Evolutionary conservation across 257 asterid species (phyloP).

Genomic region (Primulina tabacum): DNA sequence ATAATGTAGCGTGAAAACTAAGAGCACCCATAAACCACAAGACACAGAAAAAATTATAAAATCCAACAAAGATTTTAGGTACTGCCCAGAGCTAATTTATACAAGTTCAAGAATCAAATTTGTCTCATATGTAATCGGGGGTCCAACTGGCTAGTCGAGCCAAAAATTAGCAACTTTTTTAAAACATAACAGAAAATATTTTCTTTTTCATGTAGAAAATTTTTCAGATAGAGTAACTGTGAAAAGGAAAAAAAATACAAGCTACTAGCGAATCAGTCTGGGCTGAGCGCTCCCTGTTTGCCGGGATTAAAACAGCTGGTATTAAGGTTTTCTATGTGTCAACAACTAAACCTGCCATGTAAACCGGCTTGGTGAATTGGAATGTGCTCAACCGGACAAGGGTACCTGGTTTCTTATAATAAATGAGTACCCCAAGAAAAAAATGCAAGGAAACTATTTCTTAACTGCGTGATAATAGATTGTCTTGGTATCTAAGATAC

Average conservation of each 20-base stretch:
- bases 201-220: not conserved
- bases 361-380: too few species aligned
- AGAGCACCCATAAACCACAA: not conserved
- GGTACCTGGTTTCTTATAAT: too few species aligned
- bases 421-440: not conserved
- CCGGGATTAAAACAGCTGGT: too few species aligned
- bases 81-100: constrained; percentile 12
- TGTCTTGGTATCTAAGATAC: not conserved
- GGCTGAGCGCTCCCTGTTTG: too few species aligned
- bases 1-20: not conserved
- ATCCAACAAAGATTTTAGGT: constrained; percentile 12
- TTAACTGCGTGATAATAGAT: constrained; percentile 17
- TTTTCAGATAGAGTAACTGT: not conserved
- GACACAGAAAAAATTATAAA: not conserved
- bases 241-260: not conserved
- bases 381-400: too few species aligned
- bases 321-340: too few species aligned
- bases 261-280: not conserved
- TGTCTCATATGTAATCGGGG: not conserved
- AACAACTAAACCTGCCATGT: too few species aligned
- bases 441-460: constrained; percentile 6
- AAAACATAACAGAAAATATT: too few species aligned
- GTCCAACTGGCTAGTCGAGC: too few species aligned
- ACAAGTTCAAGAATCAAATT: constrained; percentile 11
- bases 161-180: too few species aligned